These are phyloP conservation scores for Chaetomium sp. DNA, from an alignment of 2,329 filamentous ascomycete genomes.

Conservation along the genomic window DNA sequence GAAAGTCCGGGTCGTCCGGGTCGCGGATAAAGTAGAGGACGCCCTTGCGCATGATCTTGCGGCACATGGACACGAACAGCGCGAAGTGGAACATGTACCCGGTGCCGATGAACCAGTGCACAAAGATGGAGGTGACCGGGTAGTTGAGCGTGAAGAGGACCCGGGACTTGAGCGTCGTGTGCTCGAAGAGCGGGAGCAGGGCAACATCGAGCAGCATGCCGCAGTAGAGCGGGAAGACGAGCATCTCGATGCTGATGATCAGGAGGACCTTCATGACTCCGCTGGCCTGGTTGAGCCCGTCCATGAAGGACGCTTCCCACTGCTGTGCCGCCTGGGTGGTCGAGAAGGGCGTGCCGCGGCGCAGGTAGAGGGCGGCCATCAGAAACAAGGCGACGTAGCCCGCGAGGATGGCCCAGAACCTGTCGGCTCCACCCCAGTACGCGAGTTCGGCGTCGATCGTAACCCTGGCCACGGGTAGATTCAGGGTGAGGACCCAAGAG, in stretches of 20 bases:
- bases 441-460: conserved; percentile 60
- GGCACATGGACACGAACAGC: conserved; percentile 97
- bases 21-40: conserved; percentile 98
- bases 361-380: conserved; percentile 77
- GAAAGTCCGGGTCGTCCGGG: conserved; percentile 96
- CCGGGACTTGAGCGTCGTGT: conserved; percentile 74
- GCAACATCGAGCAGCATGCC: conserved; percentile 87
- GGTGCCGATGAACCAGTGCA: conserved; percentile 98
- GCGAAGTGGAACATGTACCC: conserved; percentile 99
- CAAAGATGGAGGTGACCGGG: conserved; percentile 88
- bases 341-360: conserved; percentile 69
- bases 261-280: conserved; percentile 97
- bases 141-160: conserved; percentile 75
- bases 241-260: conserved; percentile 99
- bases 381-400: conserved; percentile 80
- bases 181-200: conserved; percentile 83
- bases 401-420: conserved; percentile 71
- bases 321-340: conserved; percentile 57
- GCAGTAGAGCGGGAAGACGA: conserved; percentile 94
- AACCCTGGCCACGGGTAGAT: conserved; percentile 44
- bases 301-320: conserved; percentile 77
- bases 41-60: conserved; percentile 93
- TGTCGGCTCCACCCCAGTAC: conserved; percentile 67
- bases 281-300: conserved; percentile 86
- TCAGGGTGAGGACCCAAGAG: conserved; percentile 62